Evolutionary conservation across 345 rosid species (phyloP), one percentile per base, ranked within the genome.

Genomic region (Bretschneidera sinensis): DNA sequence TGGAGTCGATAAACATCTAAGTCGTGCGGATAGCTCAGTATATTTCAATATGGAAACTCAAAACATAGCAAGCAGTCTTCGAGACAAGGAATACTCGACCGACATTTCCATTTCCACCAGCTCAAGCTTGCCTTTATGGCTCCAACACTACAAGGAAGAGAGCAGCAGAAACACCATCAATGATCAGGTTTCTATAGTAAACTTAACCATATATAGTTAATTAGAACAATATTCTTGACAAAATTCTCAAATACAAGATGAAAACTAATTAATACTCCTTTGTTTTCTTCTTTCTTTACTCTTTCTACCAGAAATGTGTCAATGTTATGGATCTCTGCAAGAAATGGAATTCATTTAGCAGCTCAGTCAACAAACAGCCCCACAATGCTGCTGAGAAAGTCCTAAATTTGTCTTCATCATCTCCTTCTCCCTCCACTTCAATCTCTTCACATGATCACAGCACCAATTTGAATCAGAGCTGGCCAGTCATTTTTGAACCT

Each of bases 91-190:
- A 43, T 19, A 51, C 4, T 24, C 55, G 18, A 48, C 33, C 14
- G n/a, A 17, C n/a, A n/a, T n/a, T n/a, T 60, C 54, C 20, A 23
- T 49, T 16, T 62, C 78, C 4, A 53, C 60, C 21, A 67, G 64
- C 57, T 78, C 83, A 66, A 78, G 71, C 63, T 70, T 86, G 76
- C 92, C 92, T 23, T 52, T 70, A 25, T 86, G 92, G 92, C 84
- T 86, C 18, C 82, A 70, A 57, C 76, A 71, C 64, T 68, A 73
- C 76, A 83, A 83, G 73, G 79, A 83, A 62, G 81, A 83, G 66
- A 71, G 60, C 57, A 55, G 52, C 64, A 60, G 61, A 56, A 73
- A 58, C 31, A 17, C 45, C 48, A 34, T 25, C 57, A 58, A 67
- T 20, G 65, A 74, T 39, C 71, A 72, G 83, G 86, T 84, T 56